A percentile compares a stretch with the other conserved stretches of the same genome.
These are phyloP conservation scores for Neotropicomus parvogracilis DNA, from an alignment of 1,284 basidiomycete genomes.

Conservation along the genomic window DNA sequence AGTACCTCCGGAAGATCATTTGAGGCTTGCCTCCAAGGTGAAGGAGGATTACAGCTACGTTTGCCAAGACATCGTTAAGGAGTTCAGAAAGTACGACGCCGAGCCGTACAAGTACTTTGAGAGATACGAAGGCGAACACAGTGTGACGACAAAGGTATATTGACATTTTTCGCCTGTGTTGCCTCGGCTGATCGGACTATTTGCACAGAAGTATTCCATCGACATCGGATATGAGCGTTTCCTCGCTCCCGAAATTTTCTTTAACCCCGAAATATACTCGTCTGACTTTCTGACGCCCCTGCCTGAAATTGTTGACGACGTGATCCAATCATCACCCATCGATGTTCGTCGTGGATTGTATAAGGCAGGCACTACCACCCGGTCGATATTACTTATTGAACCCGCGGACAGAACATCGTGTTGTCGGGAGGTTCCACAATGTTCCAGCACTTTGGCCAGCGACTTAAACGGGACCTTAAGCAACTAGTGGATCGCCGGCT, in stretches of 20 bases:
- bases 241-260: conserved; percentile 98
- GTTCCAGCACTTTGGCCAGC: conserved; percentile 96
- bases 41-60: conserved; percentile 99
- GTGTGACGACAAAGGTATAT: conserved; percentile 84
- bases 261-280: conserved; percentile 98
- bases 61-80: conserved; percentile 98
- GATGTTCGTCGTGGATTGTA: conserved; percentile 93
- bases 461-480: conserved; percentile 93
- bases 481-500: conserved; percentile 90
- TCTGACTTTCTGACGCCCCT: conserved; percentile 98
- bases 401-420: conserved; percentile 74
- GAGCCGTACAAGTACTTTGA: conserved; percentile 98
- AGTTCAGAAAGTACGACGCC: conserved; percentile 96
- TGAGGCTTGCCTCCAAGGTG: conserved; percentile 89
- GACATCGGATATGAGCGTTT: conserved; percentile 99
- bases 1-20: conserved; percentile 96
- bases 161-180: neutral
- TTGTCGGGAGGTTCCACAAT: conserved; percentile 94
- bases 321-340: conserved; percentile 95
- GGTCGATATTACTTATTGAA: neutral
- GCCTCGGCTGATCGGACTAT: neutral
- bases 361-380: conserved; percentile 56
- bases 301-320: conserved; percentile 94
- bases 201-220: conserved; percentile 74
- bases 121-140: conserved; percentile 90